Evolutionary conservation across 2,329 filamentous ascomycete species (phyloP).

Genomic region (Coniochaeta sp.): DNA sequence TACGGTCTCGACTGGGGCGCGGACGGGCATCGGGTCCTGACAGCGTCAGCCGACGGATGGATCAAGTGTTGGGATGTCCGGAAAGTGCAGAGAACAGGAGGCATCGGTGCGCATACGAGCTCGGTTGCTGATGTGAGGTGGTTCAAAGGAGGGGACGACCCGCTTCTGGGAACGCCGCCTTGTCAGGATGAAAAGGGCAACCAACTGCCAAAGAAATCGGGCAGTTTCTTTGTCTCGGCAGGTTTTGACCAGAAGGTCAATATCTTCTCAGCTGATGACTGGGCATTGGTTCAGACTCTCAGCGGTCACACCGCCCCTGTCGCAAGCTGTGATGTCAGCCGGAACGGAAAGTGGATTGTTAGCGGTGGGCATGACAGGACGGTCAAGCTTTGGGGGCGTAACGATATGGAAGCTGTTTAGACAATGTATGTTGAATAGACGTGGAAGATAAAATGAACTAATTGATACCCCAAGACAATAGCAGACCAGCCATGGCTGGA

Average conservation of each 20-base stretch:
- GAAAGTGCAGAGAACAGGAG: slow-evolving; percentile 75
- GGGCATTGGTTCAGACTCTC: slow-evolving; percentile 80
- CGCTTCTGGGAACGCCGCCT: slow-evolving; percentile 53
- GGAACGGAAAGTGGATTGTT: slow-evolving; percentile 84
- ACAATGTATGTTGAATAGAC: neutral
- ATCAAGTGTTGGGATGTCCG: slow-evolving; percentile 97
- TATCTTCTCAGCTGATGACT: slow-evolving; percentile 93
- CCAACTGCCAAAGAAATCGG: slow-evolving; percentile 70
- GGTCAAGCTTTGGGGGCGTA: slow-evolving; percentile 91
- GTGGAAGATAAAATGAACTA: neutral
- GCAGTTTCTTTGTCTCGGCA: slow-evolving; percentile 83
- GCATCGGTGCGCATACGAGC: slow-evolving; percentile 84
- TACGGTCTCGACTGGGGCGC: slow-evolving; percentile 88
- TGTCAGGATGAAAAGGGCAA: slow-evolving; percentile 57
- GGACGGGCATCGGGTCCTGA: slow-evolving; percentile 88
- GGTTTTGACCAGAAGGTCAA: slow-evolving; percentile 96
- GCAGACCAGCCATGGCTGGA: too few relatives aligned
- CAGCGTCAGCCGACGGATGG: slow-evolving; percentile 88
- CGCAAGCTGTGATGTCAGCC: slow-evolving; percentile 80
- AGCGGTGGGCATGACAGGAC: slow-evolving; percentile 92
- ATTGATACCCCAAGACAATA: neutral
- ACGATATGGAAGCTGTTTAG: slow-evolving; percentile 42
- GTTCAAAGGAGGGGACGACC: slow-evolving; percentile 83
- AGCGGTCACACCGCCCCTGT: slow-evolving; percentile 91
- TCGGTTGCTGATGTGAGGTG: slow-evolving; percentile 89